phyloP scores from a whole-genome alignment of 73 alveolate genomes.

The Tetrahymena elliotti region DNA sequence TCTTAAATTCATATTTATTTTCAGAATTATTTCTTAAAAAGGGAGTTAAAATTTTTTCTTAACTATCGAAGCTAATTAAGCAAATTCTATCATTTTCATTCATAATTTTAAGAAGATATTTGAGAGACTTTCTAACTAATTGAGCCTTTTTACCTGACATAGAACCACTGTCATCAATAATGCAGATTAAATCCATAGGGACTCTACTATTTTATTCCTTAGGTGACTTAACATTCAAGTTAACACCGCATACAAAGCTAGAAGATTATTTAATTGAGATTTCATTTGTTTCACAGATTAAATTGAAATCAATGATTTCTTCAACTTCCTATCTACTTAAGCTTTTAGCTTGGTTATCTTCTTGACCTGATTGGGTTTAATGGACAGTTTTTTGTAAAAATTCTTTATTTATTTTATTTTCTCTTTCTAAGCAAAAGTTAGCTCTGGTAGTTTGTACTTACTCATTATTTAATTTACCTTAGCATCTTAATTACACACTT shows the following conservation, averaged over 20 bases:
- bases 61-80: not conserved
- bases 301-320: not conserved
- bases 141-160: not conserved
- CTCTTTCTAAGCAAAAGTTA: not conserved
- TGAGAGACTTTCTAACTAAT: not conserved
- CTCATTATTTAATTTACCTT: not conserved
- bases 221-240: not conserved
- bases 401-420: not conserved
- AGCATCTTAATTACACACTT: not conserved
- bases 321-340: not conserved
- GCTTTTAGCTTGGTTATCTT: not conserved
- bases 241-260: not conserved
- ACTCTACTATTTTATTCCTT: not conserved
- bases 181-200: not conserved
- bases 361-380: not conserved
- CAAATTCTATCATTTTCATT: not conserved
- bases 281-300: not conserved
- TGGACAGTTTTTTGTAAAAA: not conserved
- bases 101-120: not conserved
- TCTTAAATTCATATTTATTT: not conserved
- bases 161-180: not conserved
- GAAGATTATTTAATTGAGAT: not conserved
- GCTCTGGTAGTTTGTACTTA: not conserved
- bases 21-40: slow-evolving; percentile 2
- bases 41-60: not conserved